These are phyloP conservation scores for Pseudogymnoascus sp. DNA, from an alignment of 2,329 filamentous ascomycete genomes.

Conservation along the genomic window DNA sequence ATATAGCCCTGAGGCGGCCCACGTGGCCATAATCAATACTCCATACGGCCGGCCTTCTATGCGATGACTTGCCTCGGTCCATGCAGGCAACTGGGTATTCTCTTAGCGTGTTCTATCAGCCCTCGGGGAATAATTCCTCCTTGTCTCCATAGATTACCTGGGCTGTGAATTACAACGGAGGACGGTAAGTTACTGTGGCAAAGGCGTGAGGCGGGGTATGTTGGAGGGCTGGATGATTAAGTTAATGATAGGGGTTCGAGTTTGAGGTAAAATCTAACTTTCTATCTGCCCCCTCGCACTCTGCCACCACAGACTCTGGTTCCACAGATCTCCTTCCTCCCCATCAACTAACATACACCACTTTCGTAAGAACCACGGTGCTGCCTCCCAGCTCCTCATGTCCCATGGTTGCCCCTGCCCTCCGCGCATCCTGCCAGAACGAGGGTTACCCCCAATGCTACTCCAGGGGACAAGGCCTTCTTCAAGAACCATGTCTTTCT, in stretches of 20 bases:
- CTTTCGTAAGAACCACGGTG: slow-evolving; percentile 28
- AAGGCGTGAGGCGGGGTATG: no score
- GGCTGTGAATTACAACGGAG: no score
- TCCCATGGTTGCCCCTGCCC: slow-evolving; percentile 30
- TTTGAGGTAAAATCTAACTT: not conserved
- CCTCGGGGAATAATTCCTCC: not conserved
- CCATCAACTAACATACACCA: slow-evolving; percentile 22
- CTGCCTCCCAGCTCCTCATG: slow-evolving; percentile 17
- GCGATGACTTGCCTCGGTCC: no score
- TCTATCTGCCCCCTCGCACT: not conserved
- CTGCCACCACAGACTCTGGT: not conserved
- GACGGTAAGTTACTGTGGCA: no score
- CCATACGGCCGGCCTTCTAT: no score
- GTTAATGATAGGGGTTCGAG: no score
- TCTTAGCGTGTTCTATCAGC: not conserved
- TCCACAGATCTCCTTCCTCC: slow-evolving; percentile 22
- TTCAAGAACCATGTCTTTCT: slow-evolving; percentile 28
- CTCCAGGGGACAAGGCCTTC: slow-evolving; percentile 25
- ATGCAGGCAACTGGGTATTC: not conserved
- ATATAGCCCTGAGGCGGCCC: no score
- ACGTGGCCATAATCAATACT: no score
- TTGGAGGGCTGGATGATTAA: no score
- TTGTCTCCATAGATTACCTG: no score
- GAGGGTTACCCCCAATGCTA: not conserved
- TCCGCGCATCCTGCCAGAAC: not conserved